phyloP scores from a whole-genome alignment of 345 rosid species.

The Trapa bicornis region DNA sequence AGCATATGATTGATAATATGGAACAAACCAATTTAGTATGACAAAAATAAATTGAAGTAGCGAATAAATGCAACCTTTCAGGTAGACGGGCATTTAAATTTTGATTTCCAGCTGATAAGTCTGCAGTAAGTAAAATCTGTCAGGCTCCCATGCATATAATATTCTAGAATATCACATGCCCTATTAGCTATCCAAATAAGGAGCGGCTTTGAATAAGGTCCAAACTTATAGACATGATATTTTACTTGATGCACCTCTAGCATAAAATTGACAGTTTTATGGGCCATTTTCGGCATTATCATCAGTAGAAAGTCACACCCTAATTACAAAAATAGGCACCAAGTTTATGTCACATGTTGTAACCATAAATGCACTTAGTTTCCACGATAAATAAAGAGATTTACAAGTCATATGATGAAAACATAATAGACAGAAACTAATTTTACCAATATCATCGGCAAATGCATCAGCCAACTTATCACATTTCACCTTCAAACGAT shows the following conservation, averaged over 20 bases:
- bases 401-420: background rate
- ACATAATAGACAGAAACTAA: background rate
- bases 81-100: conserved; percentile 75
- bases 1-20: background rate
- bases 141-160: background rate
- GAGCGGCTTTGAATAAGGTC: too few species aligned
- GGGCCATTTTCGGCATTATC: background rate
- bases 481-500: conserved; percentile 70
- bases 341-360: background rate
- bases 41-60: conserved; percentile 6
- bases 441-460: conserved; percentile 70
- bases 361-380: background rate
- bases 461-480: conserved; percentile 80
- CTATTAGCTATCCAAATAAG: background rate
- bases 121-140: conserved; percentile 24
- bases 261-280: background rate
- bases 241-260: background rate
- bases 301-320: background rate
- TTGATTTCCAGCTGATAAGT: conserved; percentile 55
- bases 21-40: background rate
- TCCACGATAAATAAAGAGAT: background rate
- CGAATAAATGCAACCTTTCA: conserved; percentile 47
- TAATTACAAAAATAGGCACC: background rate
- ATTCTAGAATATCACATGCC: background rate
- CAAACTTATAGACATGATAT: background rate